These are phyloP conservation scores for Alnus glutinosa DNA, from an alignment of 306 rosid species.

Conservation along the genomic window DNA sequence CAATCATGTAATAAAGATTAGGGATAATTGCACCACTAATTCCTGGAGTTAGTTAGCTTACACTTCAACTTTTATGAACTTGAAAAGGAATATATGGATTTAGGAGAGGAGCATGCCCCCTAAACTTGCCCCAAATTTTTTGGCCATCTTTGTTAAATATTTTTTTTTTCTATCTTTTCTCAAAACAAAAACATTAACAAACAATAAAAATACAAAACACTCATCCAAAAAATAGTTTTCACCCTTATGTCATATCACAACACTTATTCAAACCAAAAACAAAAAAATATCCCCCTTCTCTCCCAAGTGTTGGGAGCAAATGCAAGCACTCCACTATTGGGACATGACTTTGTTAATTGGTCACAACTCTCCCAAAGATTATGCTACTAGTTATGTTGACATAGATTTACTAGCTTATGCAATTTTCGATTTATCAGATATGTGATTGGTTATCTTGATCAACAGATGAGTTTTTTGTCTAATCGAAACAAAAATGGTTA, in stretches of 20 bases:
- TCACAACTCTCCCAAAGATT: background rate
- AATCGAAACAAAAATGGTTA: background rate
- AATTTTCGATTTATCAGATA: background rate
- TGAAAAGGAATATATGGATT: background rate
- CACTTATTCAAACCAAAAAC: too few relatives aligned
- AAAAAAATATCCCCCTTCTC: background rate
- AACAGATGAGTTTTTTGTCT: background rate
- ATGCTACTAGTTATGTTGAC: background rate
- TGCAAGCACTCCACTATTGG: background rate
- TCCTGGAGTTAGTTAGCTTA: too few relatives aligned
- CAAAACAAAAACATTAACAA: too few relatives aligned
- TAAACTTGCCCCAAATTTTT: background rate
- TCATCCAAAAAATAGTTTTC: too few relatives aligned
- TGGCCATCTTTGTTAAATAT: background rate
- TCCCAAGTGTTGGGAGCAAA: background rate
- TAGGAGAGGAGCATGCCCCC: background rate
- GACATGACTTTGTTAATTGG: background rate
- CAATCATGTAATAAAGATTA: background rate
- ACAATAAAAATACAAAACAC: too few relatives aligned
- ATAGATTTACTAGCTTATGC: background rate
- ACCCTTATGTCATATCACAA: too few relatives aligned
- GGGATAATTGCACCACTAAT: too few relatives aligned
- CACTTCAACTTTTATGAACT: too few relatives aligned
- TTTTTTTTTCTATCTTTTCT: too few relatives aligned
- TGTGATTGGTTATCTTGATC: background rate